Base-by-base conservation (phyloP, 345 rosid species). In the Aquilaria sinensis region DNA sequence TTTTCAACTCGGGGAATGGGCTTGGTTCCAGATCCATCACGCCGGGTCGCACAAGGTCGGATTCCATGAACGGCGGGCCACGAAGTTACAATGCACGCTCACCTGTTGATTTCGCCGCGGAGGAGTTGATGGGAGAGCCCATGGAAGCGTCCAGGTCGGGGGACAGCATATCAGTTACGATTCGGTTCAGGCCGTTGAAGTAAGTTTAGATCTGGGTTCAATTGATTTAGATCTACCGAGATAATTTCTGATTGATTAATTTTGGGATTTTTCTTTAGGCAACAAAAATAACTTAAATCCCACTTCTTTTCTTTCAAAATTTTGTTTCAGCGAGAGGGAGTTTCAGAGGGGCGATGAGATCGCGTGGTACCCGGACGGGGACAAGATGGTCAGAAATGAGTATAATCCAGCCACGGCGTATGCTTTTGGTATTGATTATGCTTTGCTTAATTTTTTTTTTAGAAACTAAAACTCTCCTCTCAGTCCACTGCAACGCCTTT, bases 111-210 rank as follows among this genome's bases (percentile, higher is more conserved):
- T 90, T 75, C 65, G 76, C 81, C 0, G 49, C 87, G 3, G 99
- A 91, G 43, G 99, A 87, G 78, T 68, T 95, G 67, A 58, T 82
- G 47, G 80, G 78, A 4, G 96, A 87, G 70, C 84, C 83, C n/a
- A 9, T 77, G 70, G 97, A 83, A 5, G 72, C 74, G 51, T 67
- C 83, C 67, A 81, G 77, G 74, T 78, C 90, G 12, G 90, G 85
- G 10, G 98, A 95, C 70, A 95, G 97, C 67, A 91, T 95, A 45
- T 91, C 96, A 57, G 99, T 95, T 60, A 91, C 99, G 72, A 87
- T 95, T 78, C 92, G 99, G 62, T 95, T 95, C 71, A 66, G 98
- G 63, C 98, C 99, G 54, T 56, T 95, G 84, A 95, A 96, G 99
- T 95, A 80, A 74, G 64, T 67, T 30, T 72, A 78, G 98, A 88